Conservation (phyloP, 148 eudicot species). For the Suaeda aralocaspica region DNA sequence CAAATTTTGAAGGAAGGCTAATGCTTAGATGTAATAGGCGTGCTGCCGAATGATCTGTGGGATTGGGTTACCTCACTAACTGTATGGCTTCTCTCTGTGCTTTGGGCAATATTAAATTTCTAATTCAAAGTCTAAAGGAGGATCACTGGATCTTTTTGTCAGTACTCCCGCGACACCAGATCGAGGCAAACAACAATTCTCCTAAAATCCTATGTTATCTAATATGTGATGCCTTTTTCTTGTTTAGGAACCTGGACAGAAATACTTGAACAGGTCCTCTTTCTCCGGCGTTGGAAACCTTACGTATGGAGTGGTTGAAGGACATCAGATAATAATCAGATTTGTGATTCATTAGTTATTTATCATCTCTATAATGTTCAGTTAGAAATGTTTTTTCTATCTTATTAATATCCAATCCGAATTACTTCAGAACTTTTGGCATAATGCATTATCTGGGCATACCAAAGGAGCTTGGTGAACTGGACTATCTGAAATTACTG, state of each 20-base stretch:
- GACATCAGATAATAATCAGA: not conserved
- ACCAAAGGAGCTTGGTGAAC: conserved; percentile 59
- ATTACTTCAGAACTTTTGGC: conserved; percentile 41
- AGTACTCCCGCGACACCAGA: no score
- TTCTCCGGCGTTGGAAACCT: conserved; percentile 65
- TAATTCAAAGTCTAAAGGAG: not conserved
- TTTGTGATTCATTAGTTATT: not conserved
- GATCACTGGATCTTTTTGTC: not conserved
- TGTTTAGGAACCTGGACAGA: conserved; percentile 48
- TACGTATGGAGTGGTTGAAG: conserved; percentile 60
- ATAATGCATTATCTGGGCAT: conserved; percentile 62
- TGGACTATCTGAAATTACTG: conserved; percentile 48
- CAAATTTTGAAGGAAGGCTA: conserved; percentile 48
- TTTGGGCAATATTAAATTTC: not conserved
- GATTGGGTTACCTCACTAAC: conserved; percentile 48
- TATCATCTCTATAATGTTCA: not conserved
- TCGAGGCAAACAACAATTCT: not conserved
- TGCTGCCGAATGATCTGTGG: conserved; percentile 78
- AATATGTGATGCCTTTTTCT: conserved; percentile 3
- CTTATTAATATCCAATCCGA: not conserved
- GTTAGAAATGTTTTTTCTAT: not conserved
- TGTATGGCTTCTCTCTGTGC: conserved; percentile 33
- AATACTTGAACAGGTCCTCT: conserved; percentile 68
- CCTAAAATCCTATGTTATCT: not conserved
- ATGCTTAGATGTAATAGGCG: conserved; percentile 46